phyloP scores from a whole-genome alignment of 1,139 yeast genomes.

The Saccharomyces uvarum region DNA sequence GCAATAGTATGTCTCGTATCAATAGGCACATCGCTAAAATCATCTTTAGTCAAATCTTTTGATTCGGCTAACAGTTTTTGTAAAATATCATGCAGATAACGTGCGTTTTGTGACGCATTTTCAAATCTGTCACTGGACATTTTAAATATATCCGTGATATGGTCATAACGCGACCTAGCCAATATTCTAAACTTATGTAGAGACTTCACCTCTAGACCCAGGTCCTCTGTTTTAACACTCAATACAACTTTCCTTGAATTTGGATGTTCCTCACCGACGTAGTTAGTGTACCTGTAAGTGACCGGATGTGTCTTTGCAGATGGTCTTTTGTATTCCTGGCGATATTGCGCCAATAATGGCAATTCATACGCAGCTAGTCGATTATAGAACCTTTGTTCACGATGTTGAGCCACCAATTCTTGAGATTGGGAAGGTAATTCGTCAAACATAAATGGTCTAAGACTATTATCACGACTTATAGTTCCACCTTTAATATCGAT shows the following conservation, averaged over 20 bases:
- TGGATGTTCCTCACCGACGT: constrained; percentile 67
- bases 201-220: constrained; percentile 46
- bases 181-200: constrained; percentile 70
- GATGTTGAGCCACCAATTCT: constrained; percentile 51
- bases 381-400: constrained; percentile 57
- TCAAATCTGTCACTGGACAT: constrained; percentile 57
- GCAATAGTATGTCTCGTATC: constrained; percentile 61
- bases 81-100: constrained; percentile 59
- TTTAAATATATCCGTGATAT: constrained; percentile 48
- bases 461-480: constrained; percentile 14
- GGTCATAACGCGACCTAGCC: constrained; percentile 72
- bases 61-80: constrained; percentile 55
- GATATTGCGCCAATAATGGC: constrained; percentile 72
- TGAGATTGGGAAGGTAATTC: constrained; percentile 58
- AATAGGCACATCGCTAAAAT: constrained; percentile 72
- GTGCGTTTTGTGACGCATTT: constrained; percentile 81
- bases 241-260: constrained; percentile 65
- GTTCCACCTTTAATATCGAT: constrained; percentile 30
- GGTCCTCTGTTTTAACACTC: constrained; percentile 45
- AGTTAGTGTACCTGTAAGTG: constrained; percentile 62
- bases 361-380: constrained; percentile 86
- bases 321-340: constrained; percentile 52
- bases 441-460: constrained; percentile 42
- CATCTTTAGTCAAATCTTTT: constrained; percentile 47
- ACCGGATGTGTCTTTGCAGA: constrained; percentile 45